Conservation (phyloP, 2,329 filamentous ascomycete genomes). For the Sclerotinia minor region DNA sequence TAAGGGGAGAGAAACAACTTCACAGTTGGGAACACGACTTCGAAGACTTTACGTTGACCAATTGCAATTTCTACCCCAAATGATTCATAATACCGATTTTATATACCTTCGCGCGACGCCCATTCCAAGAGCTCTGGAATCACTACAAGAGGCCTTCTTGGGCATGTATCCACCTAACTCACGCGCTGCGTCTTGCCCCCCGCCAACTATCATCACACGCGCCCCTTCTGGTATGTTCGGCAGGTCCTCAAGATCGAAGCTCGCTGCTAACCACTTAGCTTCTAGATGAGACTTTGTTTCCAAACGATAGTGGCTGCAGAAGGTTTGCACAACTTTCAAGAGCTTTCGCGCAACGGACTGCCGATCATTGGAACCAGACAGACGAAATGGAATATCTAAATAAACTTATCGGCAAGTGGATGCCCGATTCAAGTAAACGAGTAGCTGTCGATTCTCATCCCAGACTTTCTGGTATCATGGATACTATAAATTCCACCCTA, state of each 20-base stretch:
- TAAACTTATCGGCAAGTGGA: slow-evolving; percentile 76
- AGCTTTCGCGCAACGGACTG: slow-evolving; percentile 70
- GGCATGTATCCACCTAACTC: slow-evolving; percentile 68
- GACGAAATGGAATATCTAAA: slow-evolving; percentile 84
- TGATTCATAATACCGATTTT: slow-evolving; percentile 55
- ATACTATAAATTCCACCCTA: slow-evolving; percentile 84
- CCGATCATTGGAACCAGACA: slow-evolving; percentile 71
- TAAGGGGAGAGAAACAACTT: slow-evolving; percentile 69
- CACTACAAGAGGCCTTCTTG: slow-evolving; percentile 71
- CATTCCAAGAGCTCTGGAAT: slow-evolving; percentile 74
- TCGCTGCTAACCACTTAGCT: not conserved
- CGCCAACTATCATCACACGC: slow-evolving; percentile 66
- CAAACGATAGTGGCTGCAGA: slow-evolving; percentile 73
- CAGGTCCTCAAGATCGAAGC: not conserved
- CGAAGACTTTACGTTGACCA: slow-evolving; percentile 73
- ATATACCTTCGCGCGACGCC: slow-evolving; percentile 75
- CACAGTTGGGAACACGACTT: slow-evolving; percentile 65
- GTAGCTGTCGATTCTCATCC: slow-evolving; percentile 85
- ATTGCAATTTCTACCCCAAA: slow-evolving; percentile 66
- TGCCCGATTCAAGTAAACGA: slow-evolving; percentile 67
- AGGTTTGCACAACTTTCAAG: slow-evolving; percentile 69
- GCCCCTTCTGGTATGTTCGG: slow-evolving; percentile 47
- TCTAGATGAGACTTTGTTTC: slow-evolving; percentile 73
- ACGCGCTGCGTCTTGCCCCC: slow-evolving; percentile 54
- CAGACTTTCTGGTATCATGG: slow-evolving; percentile 85